Conservation (phyloP, 2,329 filamentous ascomycete species). For the Apiospora koreana region DNA sequence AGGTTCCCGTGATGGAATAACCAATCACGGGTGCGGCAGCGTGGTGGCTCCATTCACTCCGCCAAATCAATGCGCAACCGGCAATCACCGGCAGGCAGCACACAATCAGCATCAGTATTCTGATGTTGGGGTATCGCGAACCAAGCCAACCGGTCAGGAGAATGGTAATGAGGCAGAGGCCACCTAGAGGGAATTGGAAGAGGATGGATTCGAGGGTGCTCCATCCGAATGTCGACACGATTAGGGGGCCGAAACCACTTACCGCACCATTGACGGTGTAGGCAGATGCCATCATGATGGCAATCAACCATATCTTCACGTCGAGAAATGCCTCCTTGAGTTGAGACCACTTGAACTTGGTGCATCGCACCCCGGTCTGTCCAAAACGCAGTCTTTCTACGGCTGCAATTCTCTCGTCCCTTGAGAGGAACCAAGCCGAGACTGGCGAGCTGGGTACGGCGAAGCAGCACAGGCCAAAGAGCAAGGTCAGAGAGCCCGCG, state of each 20-base stretch:
- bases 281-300: constrained; percentile 69
- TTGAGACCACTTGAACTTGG: constrained; percentile 60
- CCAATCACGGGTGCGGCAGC: constrained; percentile 68
- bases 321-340: constrained; percentile 60
- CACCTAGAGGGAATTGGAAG: constrained; percentile 74
- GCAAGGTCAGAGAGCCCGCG: constrained; percentile 61
- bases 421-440: constrained; percentile 67
- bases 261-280: constrained; percentile 74
- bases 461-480: constrained; percentile 68
- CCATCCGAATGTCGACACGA: constrained; percentile 72
- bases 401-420: constrained; percentile 62
- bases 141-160: constrained; percentile 66
- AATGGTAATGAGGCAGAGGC: constrained; percentile 66
- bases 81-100: constrained; percentile 75
- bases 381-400: constrained; percentile 63
- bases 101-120: constrained; percentile 63
- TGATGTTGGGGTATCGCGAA: constrained; percentile 60
- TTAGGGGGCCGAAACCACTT: constrained; percentile 69
- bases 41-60: constrained; percentile 62
- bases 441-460: constrained; percentile 66
- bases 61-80: constrained; percentile 76
- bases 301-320: constrained; percentile 63
- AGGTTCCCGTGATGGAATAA: constrained; percentile 73
- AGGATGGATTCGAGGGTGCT: constrained; percentile 65
- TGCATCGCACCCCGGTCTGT: constrained; percentile 64